Base-by-base conservation (phyloP, 2,329 filamentous ascomycete species). In the Ophiostoma fasciatum region DNA sequence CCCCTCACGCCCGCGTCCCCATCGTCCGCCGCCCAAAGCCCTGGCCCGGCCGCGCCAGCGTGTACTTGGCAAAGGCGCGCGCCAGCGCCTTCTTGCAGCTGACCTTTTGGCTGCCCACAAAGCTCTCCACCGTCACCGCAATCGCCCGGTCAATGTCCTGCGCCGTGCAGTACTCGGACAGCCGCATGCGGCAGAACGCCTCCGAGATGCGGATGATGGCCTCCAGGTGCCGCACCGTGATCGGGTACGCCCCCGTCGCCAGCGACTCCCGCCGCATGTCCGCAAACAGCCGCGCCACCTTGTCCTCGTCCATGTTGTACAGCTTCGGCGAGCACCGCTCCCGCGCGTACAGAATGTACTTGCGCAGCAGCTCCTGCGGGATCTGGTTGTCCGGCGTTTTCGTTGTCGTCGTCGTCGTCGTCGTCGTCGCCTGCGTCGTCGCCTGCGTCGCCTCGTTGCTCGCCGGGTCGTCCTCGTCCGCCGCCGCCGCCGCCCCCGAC, bases 271-370 rank as follows among this genome's bases (percentile, higher is more conserved):
- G 70, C 48, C 90, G 70, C 88, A 98, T 96, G 53, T 98, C 90
- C 20, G 87, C 82, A 54, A 96, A 98, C 8, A 98, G 66, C 34
- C 88, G 72, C 2, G 90, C 82, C 22, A 98, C 74, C 64, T 98
- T 98, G 61, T 96, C 90, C 55, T 94, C 83, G 48, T 98, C 90
- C 58, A 98, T 93, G 54, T 96, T 83, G 55, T 94, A 94, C 8
- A 98, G 69, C 61, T 94, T 96, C 8, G 90, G 90, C 36, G 71
- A 72, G 57, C 83, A 92, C 49, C 79, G 81, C 56, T 94, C 85
- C 22, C 88, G 72, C 0, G 90, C 85, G 51, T 94, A 98, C 14
- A 96, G 68, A 47, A 98, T 98, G 57, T 96, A 98, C 60, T 98
- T 98, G 45, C 90, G 69, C 46, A 98, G 63, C 31, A 98, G 64